These are phyloP conservation scores for Stylonectria norvegica DNA, from an alignment of 2,329 filamentous ascomycete genomes.

Conservation along the genomic window DNA sequence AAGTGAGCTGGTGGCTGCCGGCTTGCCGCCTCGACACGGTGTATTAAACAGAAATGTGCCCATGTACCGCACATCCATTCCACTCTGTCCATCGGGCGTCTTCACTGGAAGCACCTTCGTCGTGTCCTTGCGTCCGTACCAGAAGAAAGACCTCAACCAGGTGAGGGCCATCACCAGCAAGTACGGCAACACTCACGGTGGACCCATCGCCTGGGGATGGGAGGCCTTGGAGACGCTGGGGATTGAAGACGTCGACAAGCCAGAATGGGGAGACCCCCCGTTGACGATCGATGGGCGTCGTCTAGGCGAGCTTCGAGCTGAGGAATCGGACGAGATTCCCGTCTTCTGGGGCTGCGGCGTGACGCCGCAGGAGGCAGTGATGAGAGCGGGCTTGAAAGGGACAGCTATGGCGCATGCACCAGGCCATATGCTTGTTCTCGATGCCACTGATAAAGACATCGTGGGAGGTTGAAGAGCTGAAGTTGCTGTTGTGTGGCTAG, in stretches of 20 bases:
- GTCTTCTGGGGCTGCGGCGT: constrained; percentile 65
- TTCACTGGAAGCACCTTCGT: constrained; percentile 55
- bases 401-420: constrained; percentile 59
- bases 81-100: constrained; percentile 54
- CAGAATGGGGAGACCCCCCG: constrained; percentile 56
- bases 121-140: constrained; percentile 63
- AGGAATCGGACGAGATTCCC: constrained; percentile 43
- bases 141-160: constrained; percentile 42
- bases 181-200: constrained; percentile 58
- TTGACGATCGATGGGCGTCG: constrained; percentile 39
- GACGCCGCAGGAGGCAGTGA: constrained; percentile 62
- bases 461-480: not conserved
- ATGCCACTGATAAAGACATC: constrained; percentile 44
- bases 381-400: constrained; percentile 52
- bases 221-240: constrained; percentile 50
- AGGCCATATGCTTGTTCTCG: constrained; percentile 60
- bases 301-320: constrained; percentile 30
- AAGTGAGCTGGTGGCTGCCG: constrained; percentile 48
- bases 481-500: not conserved
- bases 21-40: constrained; percentile 51
- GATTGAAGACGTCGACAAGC: constrained; percentile 48
- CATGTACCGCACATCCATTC: constrained; percentile 59
- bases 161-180: constrained; percentile 54
- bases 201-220: constrained; percentile 65
- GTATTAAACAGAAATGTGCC: constrained; percentile 48